phyloP scores from a whole-genome alignment of 176 grass and related monocot species.

The Phragmites australis region DNA sequence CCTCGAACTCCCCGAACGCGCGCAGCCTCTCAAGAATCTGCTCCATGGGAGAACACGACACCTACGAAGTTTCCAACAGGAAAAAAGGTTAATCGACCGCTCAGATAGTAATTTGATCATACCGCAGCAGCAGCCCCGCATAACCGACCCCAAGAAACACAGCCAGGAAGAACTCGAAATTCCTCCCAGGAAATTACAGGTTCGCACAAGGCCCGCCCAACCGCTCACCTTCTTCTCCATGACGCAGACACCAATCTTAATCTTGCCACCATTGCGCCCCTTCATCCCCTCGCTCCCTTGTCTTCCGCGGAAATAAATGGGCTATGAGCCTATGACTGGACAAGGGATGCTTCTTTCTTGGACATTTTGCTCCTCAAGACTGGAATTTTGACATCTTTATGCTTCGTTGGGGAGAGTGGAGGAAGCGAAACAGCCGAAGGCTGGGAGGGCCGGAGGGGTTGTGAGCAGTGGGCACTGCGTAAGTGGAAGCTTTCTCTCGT shows the following conservation, averaged over 20 bases:
- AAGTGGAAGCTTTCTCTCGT: background rate
- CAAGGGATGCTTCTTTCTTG: constrained; percentile 39
- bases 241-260: constrained; percentile 90
- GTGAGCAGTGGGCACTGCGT: constrained; percentile 18
- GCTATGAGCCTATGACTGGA: constrained; percentile 7
- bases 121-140: constrained; percentile 12
- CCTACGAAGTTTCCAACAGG: constrained; percentile 43
- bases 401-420: constrained; percentile 12
- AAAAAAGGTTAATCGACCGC: background rate
- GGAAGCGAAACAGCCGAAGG: background rate
- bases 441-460: background rate
- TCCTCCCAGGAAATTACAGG: background rate
- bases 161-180: constrained; percentile 27
- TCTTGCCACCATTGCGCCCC: constrained; percentile 44
- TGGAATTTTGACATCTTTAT: constrained; percentile 37
- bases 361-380: constrained; percentile 16
- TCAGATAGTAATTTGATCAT: constrained; percentile 26
- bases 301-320: constrained; percentile 24
- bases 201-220: constrained; percentile 12
- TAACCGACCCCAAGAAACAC: constrained; percentile 28
- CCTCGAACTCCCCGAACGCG: constrained; percentile 92
- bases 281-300: constrained; percentile 30
- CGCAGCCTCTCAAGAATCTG: constrained; percentile 88
- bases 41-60: constrained; percentile 75
- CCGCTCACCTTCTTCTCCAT: constrained; percentile 91